These are phyloP conservation scores for Torulaspora gathmanii DNA, from an alignment of 805 yeast genomes.

Conservation along the genomic window DNA sequence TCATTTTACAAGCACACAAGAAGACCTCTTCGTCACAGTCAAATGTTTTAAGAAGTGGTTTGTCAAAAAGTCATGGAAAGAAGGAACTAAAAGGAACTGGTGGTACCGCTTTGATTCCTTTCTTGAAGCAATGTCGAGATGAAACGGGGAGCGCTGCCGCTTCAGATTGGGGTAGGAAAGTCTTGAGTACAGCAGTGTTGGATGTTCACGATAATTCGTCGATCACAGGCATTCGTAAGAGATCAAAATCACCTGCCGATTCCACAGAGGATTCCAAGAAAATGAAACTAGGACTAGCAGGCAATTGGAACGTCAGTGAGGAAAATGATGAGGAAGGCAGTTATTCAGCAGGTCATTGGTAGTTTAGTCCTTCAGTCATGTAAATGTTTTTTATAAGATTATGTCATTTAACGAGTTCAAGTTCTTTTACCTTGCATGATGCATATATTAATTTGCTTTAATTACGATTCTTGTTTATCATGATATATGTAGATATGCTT, in stretches of 20 bases:
- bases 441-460: not conserved
- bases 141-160: slow-evolving; percentile 95
- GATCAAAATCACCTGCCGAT: slow-evolving; percentile 3
- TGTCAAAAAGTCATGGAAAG: slow-evolving; percentile 45
- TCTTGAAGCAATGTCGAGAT: slow-evolving; percentile 91
- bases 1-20: slow-evolving; percentile 70
- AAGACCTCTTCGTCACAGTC: slow-evolving; percentile 48
- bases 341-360: slow-evolving; percentile 35
- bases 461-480: not conserved
- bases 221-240: slow-evolving; percentile 17
- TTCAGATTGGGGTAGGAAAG: slow-evolving; percentile 82
- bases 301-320: slow-evolving; percentile 26
- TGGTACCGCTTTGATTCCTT: slow-evolving; percentile 86
- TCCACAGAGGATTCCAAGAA: slow-evolving; percentile 20
- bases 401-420: not conserved
- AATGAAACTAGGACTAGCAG: slow-evolving; percentile 34
- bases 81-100: slow-evolving; percentile 81
- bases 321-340: slow-evolving; percentile 25
- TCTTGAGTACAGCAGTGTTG: slow-evolving; percentile 50
- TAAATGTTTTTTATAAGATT: not conserved
- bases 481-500: not conserved
- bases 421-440: not conserved
- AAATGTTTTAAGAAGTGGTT: slow-evolving; percentile 61
- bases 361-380: not conserved
- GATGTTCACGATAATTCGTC: slow-evolving; percentile 23